Evolutionary conservation across 2,329 filamentous ascomycete genomes (phyloP), one percentile per base, ranked within the genome.

Genomic region (Fusarium pseudoanthophilum): DNA sequence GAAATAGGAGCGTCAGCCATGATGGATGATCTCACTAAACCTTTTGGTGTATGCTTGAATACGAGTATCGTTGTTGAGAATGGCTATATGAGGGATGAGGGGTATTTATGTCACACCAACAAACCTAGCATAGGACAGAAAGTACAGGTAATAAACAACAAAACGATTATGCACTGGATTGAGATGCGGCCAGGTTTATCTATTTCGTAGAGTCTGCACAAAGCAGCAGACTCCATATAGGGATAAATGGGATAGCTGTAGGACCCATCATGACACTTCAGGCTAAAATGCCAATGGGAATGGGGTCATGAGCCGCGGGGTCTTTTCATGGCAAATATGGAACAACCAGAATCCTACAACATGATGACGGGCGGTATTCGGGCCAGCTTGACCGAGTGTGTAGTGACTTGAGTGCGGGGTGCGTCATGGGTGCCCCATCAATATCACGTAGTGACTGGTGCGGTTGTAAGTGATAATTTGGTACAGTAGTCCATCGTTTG

Each of bases 1-100:
- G 87, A 85, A 78, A 92, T 88, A 48, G 87, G 80, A 42, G 86
- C 83, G 79, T 87, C 80, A 45, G 84, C 74, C 84, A 87, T 87
- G 67, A 45, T 69, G 53, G 42, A 40, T 28, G 51, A 53, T 68
- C 48, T 71, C 62, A 74, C 59, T 60, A 48, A 30, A 21, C 15
- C 42, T 40, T 59, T 18, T 53, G 52, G 40, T 52, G 56, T 48
- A 64, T 40, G 56, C 39, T 59, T 55, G 46, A 40, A 46, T 51
- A 36, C 32, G 39, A 51, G 68, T 40, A 28, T 51, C 14, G 43
- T 36, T 45, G 46, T 36, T 45, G 49, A 65, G 55, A 69, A 24
- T 70, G 61, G 53, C 55, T 65, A 57, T 59, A 61, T 51, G 55
- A 62, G 28, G 40, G 48, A 42, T 42, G 36, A 52, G 32, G 37